Base-by-base conservation (phyloP, 257 asterid genomes). In the Primulina huaijiensis region DNA sequence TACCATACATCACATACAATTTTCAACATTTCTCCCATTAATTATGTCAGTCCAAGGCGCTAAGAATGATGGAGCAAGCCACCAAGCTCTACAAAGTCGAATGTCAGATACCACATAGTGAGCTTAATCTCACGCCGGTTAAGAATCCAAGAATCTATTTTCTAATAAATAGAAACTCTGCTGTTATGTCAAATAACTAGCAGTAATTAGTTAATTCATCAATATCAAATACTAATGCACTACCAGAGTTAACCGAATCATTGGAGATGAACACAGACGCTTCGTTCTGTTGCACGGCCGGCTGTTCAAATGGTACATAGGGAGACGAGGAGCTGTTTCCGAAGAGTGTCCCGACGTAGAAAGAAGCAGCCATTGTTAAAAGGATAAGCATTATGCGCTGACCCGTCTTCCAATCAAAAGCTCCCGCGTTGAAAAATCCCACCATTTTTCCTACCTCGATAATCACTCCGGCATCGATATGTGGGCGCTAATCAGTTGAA, bases 261-360 rank as follows among this genome's bases (percentile, higher is more conserved):
- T 74, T 81, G 40, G 77, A 72, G 69, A 71, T 43, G 57, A 70
- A 61, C 12, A 57, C n/a, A 5, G 72, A 61, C 19, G 62, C n/a
- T 5, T 76, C 70, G 4, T 69, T 60, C 11, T 65, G 79, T 74
- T 80, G 80, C 65, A 68, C 77, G 38, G 65, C 74, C 10, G 65
- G 77, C 68, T 69, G 82, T 58, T 72, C 56, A 31, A 43, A 73
- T 59, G 78, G 78, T 34, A 67, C 82, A 65, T 77, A 60, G 29
- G 75, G 52, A 53, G 78, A 64, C 72, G 84, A 60, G 40, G 87
- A 74, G 38, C 59, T 82, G 65, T 79, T 78, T 74, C 87, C 82
- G 40, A 84, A 83, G 67, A 88, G 89, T n/a, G 95, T 82, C 69
- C 97, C 99, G n/a, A 83, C 76, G 84, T 85, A 91, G 77, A 94